A percentile compares a stretch with the other conserved stretches of the same genome.
These are phyloP conservation scores for Epicoccum sorghinum DNA, from an alignment of 2,329 filamentous ascomycete species.

Conservation along the genomic window DNA sequence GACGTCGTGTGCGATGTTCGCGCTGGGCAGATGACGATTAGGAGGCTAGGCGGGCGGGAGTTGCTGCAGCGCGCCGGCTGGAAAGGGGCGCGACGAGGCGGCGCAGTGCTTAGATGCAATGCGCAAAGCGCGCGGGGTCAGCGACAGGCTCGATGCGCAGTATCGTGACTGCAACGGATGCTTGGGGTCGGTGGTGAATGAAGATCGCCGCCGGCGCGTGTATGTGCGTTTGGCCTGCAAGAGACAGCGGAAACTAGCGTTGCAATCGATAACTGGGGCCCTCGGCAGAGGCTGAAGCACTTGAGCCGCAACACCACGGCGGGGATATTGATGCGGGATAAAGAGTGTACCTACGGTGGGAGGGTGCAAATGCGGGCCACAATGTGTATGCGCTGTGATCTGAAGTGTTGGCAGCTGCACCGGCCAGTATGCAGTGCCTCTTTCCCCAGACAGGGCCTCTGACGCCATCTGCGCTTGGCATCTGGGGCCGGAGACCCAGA, in stretches of 20 bases:
- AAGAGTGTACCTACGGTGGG: not conserved
- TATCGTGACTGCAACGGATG: slow-evolving; percentile 11
- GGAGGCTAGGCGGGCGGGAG: slow-evolving; percentile 24
- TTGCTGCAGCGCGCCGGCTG: slow-evolving; percentile 9
- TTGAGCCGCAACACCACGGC: slow-evolving; percentile 20
- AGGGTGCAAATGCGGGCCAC: not conserved
- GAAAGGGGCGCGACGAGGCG: slow-evolving; percentile 3
- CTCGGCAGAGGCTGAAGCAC: slow-evolving; percentile 12
- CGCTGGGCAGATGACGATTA: slow-evolving; percentile 30
- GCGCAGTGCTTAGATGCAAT: slow-evolving; percentile 7
- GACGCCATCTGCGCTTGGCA: slow-evolving; percentile 9
- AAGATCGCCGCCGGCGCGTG: slow-evolving; percentile 26
- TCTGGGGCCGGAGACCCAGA: too few species aligned
- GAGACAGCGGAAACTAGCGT: too few species aligned
- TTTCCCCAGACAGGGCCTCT: slow-evolving; percentile 9
- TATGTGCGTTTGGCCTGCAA: slow-evolving; percentile 6
- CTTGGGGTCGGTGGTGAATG: slow-evolving; percentile 15
- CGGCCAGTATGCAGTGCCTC: not conserved
- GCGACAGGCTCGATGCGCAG: slow-evolving; percentile 14
- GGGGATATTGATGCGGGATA: slow-evolving; percentile 1
- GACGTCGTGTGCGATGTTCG: slow-evolving; percentile 24
- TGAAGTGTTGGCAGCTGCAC: slow-evolving; percentile 3
- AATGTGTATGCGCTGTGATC: slow-evolving; percentile 1
- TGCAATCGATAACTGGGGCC: slow-evolving; percentile 26
- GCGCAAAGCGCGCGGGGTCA: slow-evolving; percentile 10